Conservation (phyloP, 139 green algal genomes). For the Chlorella sp. region DNA sequence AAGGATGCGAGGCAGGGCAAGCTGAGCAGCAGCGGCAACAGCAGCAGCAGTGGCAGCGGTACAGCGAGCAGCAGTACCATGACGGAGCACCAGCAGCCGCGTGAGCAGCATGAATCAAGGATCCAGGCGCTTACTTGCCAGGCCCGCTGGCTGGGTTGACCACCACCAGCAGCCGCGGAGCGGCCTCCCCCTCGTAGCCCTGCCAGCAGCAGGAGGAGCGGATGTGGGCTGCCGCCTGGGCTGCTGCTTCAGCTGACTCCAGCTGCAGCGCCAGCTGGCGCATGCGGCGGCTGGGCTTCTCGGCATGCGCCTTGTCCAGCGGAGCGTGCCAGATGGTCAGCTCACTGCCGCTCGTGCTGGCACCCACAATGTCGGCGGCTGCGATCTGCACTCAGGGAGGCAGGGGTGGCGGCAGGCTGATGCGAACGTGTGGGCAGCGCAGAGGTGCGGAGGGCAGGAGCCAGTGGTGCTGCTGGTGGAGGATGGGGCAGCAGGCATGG, state of each 20-base stretch:
- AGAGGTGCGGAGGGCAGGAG: too few relatives aligned
- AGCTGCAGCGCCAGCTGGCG: constrained; percentile 2
- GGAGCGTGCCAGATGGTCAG: constrained; percentile 22
- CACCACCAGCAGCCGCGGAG: constrained; percentile 57
- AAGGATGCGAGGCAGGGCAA: too few relatives aligned
- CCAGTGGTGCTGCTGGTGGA: too few relatives aligned
- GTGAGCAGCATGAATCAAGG: not conserved
- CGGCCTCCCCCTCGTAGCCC: not conserved
- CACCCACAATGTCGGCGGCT: not conserved
- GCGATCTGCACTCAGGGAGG: not conserved
- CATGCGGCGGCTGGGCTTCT: constrained; percentile 19
- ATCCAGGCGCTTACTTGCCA: constrained; percentile 48
- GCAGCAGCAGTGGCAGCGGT: not conserved
- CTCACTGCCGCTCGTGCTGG: not conserved
- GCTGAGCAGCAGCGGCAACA: not conserved
- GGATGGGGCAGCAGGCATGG: too few relatives aligned
- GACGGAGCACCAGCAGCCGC: not conserved
- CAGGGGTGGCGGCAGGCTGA: not conserved
- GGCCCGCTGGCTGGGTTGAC: constrained; percentile 75
- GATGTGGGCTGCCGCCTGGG: not conserved
- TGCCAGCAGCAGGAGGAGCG: constrained; percentile 36
- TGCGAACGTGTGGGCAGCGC: too few relatives aligned
- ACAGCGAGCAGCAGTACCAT: not conserved
- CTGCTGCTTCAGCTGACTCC: not conserved
- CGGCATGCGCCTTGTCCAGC: not conserved